Base-by-base conservation (phyloP, 2,329 filamentous ascomycete species). In the Magnaporthiopsis rhizophila region DNA sequence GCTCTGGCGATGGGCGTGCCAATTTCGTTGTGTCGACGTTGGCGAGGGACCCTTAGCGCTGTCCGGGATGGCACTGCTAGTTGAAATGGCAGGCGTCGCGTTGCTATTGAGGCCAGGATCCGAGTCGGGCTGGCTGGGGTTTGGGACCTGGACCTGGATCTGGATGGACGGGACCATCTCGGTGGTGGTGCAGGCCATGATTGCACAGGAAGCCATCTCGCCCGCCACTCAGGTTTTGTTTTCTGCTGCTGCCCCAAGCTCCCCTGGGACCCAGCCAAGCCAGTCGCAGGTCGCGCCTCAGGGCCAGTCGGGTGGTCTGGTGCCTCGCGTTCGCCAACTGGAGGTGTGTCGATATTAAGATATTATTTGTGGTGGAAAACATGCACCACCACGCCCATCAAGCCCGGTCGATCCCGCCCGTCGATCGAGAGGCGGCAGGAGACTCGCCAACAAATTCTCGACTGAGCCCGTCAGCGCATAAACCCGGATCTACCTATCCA, bases 1-100 rank as follows among this genome's bases (percentile, higher is more conserved):
- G 71, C 72, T 81, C 68, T 81, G 80, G 64, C 82, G 81, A 72
- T 84, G 82, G 59, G 74, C 72, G 69, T 84, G 80, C 63, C 76
- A 66, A 62, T 62, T 67, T 64, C 59, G 58, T 63, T 64, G 64
- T 45, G 38, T 18, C 38, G 38, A 62, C 36, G 38, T 13, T 32
- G 36, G 50, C 60, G 28, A 24, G 56, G 38, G 38, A 50, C 21
- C 38, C 38, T 21, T 50, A 21, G 38, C 38, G 38, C 38, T 8
- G 38, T 50, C 38, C 18, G 38, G 38, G 38, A 50, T 50, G 15
- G 24, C 24, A 11, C 28, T 58, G 28, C 34, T 58, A 45, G 36
- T 61, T 58, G 62, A 65, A 50, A 53, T 64, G 30, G 30, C 66
- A 59, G 58, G 63, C 59, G 61, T 57, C 21, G 58, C 62, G 53